Evolutionary conservation across 2,329 filamentous ascomycete species (phyloP).

Genomic region (Epichloe sibirici): DNA sequence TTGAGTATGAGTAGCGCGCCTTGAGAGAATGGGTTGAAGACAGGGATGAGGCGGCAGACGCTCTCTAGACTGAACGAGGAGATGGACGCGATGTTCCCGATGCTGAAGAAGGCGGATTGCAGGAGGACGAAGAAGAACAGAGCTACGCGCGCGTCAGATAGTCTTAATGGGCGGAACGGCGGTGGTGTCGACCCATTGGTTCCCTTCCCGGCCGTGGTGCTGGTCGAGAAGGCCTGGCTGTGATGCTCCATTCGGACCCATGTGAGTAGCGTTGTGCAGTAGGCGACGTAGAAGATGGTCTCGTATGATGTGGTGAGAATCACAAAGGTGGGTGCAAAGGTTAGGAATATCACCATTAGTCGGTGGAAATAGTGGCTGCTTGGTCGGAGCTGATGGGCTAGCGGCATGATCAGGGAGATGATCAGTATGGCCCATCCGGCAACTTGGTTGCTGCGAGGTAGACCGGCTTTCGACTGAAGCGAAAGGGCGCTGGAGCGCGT

Average conservation of each 20-base stretch:
- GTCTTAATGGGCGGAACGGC: conserved; percentile 48
- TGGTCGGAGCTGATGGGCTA: conserved; percentile 67
- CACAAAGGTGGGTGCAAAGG: conserved; percentile 86
- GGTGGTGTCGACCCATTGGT: conserved; percentile 13
- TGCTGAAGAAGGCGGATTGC: conserved; percentile 93
- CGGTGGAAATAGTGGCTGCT: conserved; percentile 86
- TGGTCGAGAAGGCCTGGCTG: not conserved
- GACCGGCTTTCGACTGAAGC: conserved; percentile 69
- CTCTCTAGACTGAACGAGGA: conserved; percentile 90
- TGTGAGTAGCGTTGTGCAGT: conserved; percentile 66
- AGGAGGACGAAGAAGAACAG: conserved; percentile 93
- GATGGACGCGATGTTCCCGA: conserved; percentile 87
- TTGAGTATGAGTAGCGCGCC: conserved; percentile 78
- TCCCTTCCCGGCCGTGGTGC: conserved; percentile 1
- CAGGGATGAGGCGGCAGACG: conserved; percentile 72
- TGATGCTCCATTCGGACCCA: conserved; percentile 53
- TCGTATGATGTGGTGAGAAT: conserved; percentile 97
- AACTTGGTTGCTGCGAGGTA: conserved; percentile 78
- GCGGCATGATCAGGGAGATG: conserved; percentile 63
- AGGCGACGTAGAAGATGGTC: conserved; percentile 87
- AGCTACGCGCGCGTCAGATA: conserved; percentile 78
- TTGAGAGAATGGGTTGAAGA: conserved; percentile 91
- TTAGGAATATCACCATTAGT: conserved; percentile 77
- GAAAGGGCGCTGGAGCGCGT: conserved; percentile 79
- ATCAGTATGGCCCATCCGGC: conserved; percentile 72